Percentiles rank a stretch among this genome's conserved stretches.
phyloP scores from a whole-genome alignment of 2,329 filamentous ascomycete genomes.

The Westerdykella aurantiaca region DNA sequence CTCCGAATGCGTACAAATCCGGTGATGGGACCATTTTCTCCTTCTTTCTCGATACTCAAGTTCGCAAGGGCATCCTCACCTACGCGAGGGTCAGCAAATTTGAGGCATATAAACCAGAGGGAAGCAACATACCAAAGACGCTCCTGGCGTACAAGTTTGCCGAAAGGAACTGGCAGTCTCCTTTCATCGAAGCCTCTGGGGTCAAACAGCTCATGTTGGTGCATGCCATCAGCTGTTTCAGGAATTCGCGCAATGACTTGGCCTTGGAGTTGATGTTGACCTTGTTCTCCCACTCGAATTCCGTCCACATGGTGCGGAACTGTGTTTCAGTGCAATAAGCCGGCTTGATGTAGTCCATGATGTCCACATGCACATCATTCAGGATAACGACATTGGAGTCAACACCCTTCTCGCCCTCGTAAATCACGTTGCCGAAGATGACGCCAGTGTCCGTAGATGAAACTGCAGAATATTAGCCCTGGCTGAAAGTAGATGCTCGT shows the following conservation, averaged over 20 bases:
- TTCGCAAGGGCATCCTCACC: conserved; percentile 98
- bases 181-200: conserved; percentile 91
- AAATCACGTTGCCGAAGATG: conserved; percentile 97
- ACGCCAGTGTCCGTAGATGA: conserved; percentile 97
- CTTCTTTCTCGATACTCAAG: conserved; percentile 95
- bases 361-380: conserved; percentile 96
- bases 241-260: conserved; percentile 83
- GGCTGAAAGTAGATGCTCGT: neutral
- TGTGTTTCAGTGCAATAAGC: conserved; percentile 95
- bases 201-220: conserved; percentile 99
- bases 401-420: conserved; percentile 67
- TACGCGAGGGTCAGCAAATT: conserved; percentile 37
- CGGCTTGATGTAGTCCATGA: conserved; percentile 99
- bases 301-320: conserved; percentile 99
- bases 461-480: conserved; percentile 45
- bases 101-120: neutral
- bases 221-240: conserved; percentile 90
- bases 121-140: conserved; percentile 78
- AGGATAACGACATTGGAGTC: conserved; percentile 90
- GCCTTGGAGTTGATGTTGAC: conserved; percentile 94
- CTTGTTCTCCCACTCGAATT: conserved; percentile 99
- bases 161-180: conserved; percentile 95
- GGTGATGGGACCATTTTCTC: conserved; percentile 88
- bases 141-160: conserved; percentile 95
- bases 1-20: conserved; percentile 97